Base-by-base conservation (phyloP, 192 early-diverging fungal genomes). In the Entomortierella beljakovae region DNA sequence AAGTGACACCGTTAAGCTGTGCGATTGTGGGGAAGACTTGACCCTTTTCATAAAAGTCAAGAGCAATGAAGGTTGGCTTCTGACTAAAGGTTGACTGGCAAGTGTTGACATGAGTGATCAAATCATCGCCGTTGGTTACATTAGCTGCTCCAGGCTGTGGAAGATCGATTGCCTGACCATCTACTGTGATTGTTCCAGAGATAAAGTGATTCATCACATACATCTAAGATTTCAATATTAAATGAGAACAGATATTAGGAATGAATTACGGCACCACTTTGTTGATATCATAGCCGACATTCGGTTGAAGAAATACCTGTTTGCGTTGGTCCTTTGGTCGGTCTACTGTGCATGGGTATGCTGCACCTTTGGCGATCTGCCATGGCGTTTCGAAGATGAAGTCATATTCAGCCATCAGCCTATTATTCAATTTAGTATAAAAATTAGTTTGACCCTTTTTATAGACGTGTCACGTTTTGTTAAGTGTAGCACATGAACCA, bases 151-250 rank as follows among this genome's bases (percentile, higher is more conserved):
- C 81, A 23, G 85, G 73, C 59, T 87, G 87, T 31, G 93, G 90
- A 9, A 87, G 53, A 22, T 89, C 84, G 23, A 88, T 61, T 10
- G 38, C 33, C 22, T 63, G 49, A n/a, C 68, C 55, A 6, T 32
- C 52, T 6, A 87, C 10, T 16, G 56, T 65, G 32, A 89, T 34
- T 10, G 65, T 79, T 26, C 82, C 81, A 25, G 87, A 91, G 29
- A 91, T 77, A 69, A 93, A 94, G 72, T 93, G 93, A 81, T 94
- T 94, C 83, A 94, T 73, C 0, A 93, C 86, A 74, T 88, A 87
- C 81, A 94, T 85, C 69, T 88, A 75, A 15, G 69, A 73, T 64
- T 60, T 43, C n/a, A 25, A 42, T 13, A n/a, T 13, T 61, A 40
- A 34, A 4, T 9, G 3, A 53, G 13, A 53, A 16, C 6, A 53